Conservation (phyloP, 352 stramenopile genomes). For the Plasmopara halstedii region DNA sequence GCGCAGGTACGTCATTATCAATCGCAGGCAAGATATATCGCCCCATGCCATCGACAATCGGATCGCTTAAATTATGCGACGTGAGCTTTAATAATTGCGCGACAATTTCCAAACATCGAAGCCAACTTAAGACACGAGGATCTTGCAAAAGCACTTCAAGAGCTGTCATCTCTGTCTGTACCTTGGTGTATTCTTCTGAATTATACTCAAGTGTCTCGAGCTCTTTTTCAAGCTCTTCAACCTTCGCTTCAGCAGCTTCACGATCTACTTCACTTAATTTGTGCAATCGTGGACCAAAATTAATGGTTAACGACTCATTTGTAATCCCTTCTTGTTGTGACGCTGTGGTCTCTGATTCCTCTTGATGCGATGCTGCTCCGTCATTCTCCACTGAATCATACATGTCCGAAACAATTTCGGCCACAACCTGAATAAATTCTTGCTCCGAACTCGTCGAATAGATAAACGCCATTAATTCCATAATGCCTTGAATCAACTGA, state of each 20-base stretch:
- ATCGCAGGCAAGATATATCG: slow-evolving; percentile 73
- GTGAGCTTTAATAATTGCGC: slow-evolving; percentile 68
- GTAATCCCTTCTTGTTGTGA: slow-evolving; percentile 5
- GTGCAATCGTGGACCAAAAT: slow-evolving; percentile 14
- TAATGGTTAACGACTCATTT: slow-evolving; percentile 17
- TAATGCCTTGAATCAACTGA: slow-evolving; percentile 53
- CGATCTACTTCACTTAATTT: slow-evolving; percentile 49
- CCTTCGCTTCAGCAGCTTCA: slow-evolving; percentile 40
- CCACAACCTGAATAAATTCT: slow-evolving; percentile 71
- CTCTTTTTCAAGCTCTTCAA: slow-evolving; percentile 54
- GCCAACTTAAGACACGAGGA: slow-evolving; percentile 53
- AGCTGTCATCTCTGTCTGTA: slow-evolving; percentile 58
- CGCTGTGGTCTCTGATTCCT: slow-evolving; percentile 2
- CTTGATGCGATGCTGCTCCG: slow-evolving; percentile 12
- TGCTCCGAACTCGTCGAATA: slow-evolving; percentile 60
- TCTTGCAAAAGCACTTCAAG: slow-evolving; percentile 66
- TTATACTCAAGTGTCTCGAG: slow-evolving; percentile 53
- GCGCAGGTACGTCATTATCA: slow-evolving; percentile 62
- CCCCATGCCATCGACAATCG: slow-evolving; percentile 53
- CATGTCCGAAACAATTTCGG: slow-evolving; percentile 70
- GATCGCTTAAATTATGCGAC: slow-evolving; percentile 55
- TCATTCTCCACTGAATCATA: slow-evolving; percentile 57
- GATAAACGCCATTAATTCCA: slow-evolving; percentile 71
- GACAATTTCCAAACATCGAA: slow-evolving; percentile 69
- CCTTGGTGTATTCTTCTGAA: slow-evolving; percentile 45